Evolutionary conservation across 495 filamentous ascomycete genomes (phyloP).

Genomic region (Penicillium longicatenatum): DNA sequence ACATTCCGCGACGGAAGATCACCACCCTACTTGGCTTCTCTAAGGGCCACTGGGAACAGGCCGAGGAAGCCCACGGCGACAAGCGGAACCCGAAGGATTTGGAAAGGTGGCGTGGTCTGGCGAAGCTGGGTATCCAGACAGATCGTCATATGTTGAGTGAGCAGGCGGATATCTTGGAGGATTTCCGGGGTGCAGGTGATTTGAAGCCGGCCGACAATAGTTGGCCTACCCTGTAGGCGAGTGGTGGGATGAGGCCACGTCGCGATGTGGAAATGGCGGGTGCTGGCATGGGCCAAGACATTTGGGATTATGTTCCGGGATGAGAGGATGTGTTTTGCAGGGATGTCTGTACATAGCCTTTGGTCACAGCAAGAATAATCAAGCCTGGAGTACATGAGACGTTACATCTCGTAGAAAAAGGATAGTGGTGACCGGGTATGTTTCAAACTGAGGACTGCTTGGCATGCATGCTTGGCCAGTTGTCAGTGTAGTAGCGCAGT

Average conservation of each 20-base stretch:
- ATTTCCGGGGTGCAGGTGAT: constrained; percentile 36
- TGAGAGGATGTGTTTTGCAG: not conserved
- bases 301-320: not conserved
- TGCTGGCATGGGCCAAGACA: not conserved
- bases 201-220: constrained; percentile 34
- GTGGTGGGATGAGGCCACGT: not conserved
- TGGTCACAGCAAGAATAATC: not conserved
- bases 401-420: not conserved
- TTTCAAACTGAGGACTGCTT: not conserved
- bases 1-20: constrained; percentile 33
- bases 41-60: constrained; percentile 42
- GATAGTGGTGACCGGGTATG: not conserved
- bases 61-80: constrained; percentile 38
- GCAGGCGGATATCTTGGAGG: constrained; percentile 41
- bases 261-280: not conserved
- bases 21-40: constrained; percentile 40
- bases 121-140: constrained; percentile 33
- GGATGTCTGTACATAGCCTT: not conserved
- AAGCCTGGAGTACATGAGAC: not conserved
- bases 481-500: not conserved
- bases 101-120: constrained; percentile 36
- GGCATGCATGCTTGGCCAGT: not conserved
- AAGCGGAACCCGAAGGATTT: constrained; percentile 38
- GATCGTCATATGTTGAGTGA: constrained; percentile 41
- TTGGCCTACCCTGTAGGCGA: constrained; percentile 34